These are phyloP conservation scores for Cryptococcus sp. DNA, from an alignment of 1,284 basidiomycete genomes.

Conservation along the genomic window DNA sequence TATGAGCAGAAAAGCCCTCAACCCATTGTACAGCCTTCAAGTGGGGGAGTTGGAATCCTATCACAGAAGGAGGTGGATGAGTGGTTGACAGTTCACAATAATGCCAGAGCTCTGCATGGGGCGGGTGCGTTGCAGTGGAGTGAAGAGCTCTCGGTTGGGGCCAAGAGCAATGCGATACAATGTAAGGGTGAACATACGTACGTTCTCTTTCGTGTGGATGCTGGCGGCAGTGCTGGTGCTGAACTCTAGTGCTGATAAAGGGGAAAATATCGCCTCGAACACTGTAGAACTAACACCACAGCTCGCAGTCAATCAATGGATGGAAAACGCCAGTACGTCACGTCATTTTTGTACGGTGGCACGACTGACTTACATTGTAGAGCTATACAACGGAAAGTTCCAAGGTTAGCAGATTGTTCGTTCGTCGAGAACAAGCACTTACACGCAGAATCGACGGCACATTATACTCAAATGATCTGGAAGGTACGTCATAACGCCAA, in stretches of 20 bases:
- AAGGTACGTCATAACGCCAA: conserved; percentile 16
- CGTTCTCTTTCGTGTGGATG: not conserved
- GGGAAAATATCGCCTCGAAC: conserved; percentile 22
- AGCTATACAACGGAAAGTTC: not conserved
- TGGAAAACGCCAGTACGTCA: conserved; percentile 20
- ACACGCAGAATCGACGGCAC: conserved; percentile 18
- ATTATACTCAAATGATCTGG: conserved; percentile 34
- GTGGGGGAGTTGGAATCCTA: not conserved
- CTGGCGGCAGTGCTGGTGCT: not conserved
- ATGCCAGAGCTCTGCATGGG: conserved; percentile 12
- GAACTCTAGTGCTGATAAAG: conserved; percentile 11
- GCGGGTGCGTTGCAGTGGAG: conserved; percentile 13
- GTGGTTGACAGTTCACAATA: conserved; percentile 9
- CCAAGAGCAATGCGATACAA: conserved; percentile 17
- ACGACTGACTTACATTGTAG: not conserved
- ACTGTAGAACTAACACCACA: conserved; percentile 15
- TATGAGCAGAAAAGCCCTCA: not conserved
- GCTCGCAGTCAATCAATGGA: conserved; percentile 21
- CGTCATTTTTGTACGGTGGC: not conserved
- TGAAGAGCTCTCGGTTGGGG: conserved; percentile 11
- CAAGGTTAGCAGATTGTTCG: not conserved
- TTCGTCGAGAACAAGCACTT: conserved; percentile 18
- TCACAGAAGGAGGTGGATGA: not conserved
- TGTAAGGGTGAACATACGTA: conserved; percentile 24
- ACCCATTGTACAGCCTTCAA: not conserved